phyloP scores from a whole-genome alignment of 495 filamentous ascomycete genomes.

The Tuber aestivum region DNA sequence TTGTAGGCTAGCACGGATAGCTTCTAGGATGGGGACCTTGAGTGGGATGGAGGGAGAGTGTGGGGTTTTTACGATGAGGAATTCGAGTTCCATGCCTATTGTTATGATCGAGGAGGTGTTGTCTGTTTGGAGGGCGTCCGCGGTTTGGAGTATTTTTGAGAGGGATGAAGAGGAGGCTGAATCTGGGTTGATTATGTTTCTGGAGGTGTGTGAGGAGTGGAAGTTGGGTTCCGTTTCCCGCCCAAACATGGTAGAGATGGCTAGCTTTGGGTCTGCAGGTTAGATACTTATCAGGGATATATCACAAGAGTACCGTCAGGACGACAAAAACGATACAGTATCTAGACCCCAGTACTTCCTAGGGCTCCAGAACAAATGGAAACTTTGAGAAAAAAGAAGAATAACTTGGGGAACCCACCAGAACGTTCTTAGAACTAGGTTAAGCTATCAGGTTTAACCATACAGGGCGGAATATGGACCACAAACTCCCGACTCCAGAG shows the following conservation, averaged over 20 bases:
- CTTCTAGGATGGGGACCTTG: slow-evolving; percentile 15
- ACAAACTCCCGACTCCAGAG: no score
- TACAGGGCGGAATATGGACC: neutral
- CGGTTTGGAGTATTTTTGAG: neutral
- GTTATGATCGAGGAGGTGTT: slow-evolving; percentile 28
- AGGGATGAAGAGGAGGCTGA: no score
- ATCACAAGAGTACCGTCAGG: neutral
- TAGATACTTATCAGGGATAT: neutral
- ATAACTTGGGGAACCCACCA: neutral
- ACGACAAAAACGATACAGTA: neutral
- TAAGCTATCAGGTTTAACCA: neutral
- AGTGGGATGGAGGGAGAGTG: slow-evolving; percentile 5
- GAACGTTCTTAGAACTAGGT: neutral
- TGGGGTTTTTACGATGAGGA: slow-evolving; percentile 27
- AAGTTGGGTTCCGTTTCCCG: neutral
- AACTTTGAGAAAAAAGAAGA: neutral
- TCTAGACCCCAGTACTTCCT: neutral
- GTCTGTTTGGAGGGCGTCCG: slow-evolving; percentile 17
- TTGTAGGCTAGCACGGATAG: slow-evolving; percentile 17
- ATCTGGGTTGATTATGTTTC: no score
- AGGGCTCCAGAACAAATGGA: neutral
- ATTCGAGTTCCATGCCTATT: slow-evolving; percentile 31
- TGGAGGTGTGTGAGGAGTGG: neutral
- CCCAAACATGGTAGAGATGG: neutral
- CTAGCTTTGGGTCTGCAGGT: neutral